These are phyloP conservation scores for Dysphania ambrosioides DNA, from an alignment of 148 eudicot species.

Conservation along the genomic window DNA sequence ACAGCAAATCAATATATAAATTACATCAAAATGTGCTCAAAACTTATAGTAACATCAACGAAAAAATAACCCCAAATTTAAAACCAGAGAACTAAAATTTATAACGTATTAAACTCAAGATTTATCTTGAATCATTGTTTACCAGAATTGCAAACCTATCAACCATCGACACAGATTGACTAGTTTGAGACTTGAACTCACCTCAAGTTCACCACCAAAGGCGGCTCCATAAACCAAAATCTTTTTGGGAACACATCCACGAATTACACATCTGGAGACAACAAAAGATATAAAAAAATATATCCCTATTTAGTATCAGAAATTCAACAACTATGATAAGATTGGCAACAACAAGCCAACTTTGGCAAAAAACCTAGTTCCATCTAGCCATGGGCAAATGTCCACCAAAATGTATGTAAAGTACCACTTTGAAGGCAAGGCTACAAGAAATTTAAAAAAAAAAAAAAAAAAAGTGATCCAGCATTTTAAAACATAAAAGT, in stretches of 20 bases:
- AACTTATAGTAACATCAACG: not conserved
- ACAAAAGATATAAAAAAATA: conserved; percentile 14
- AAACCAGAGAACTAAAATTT: too few relatives aligned
- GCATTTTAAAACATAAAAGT: not conserved
- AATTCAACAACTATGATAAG: not conserved
- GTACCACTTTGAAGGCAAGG: not conserved
- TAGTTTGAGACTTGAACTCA: conserved; percentile 24
- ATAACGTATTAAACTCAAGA: not conserved
- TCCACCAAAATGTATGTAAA: not conserved
- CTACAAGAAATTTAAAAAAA: not conserved
- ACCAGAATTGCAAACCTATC: not conserved
- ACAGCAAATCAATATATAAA: not conserved
- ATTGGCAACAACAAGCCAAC: not conserved
- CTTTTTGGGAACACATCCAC: conserved; percentile 99
- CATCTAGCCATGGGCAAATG: not conserved
- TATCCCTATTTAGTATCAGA: not conserved
- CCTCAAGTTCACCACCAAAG: conserved; percentile 91
- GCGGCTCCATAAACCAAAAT: conserved; percentile 93
- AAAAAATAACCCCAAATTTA: not conserved
- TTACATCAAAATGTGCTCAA: not conserved
- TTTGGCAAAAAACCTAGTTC: not conserved
- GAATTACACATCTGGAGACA: conserved; percentile 78
- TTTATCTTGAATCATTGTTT: not conserved
- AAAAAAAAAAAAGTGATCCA: not conserved
- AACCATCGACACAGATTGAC: not conserved